Base-by-base conservation (phyloP, 345 rosid genomes). In the Microthlaspi erraticum region DNA sequence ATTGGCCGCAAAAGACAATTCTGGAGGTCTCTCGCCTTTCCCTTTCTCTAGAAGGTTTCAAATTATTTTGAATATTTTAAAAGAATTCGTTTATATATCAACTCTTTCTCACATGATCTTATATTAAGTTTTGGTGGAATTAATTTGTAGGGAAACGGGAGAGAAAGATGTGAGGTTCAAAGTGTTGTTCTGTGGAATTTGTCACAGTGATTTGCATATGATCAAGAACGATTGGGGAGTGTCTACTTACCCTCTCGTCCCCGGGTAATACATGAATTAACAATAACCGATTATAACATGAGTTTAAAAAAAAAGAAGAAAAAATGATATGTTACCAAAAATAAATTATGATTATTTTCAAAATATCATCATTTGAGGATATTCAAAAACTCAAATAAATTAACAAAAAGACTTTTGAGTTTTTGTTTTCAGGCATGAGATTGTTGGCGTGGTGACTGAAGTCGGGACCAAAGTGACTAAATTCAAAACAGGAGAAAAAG, bases 111-210 rank as follows among this genome's bases (percentile, higher is more conserved):
- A 3, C 19, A 19, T n/a, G 3, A 20, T 65, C 2, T 1, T 43
- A 4, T 38, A 6, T 64, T 17, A 36, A 20, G 17, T 49, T 57
- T 37, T 65, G 26, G 34, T 45, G 19, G 59, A 31, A 46, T 34
- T 5, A 17, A 34, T 55, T 13, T 72, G 66, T 76, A 87, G 93
- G 81, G 85, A 68, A 37, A 86, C 88, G 0, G 91, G 93, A 26
- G 89, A 84, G 6, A 77, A 75, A 2, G 97, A 90, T 65, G 92
- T 90, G 70, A 78, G 59, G 41, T 68, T 90, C 18, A 85, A 85
- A 65, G 87, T 88, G 45, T n/a, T 85, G 53, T 84, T 77, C 56
- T 90, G 97, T 74, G 97, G 97, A 66, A 87, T 90, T 6, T 90
- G 96, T 63, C 93, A 90, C 70, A 11, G 60, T 8, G 96, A 90